Percentiles rank a stretch among this genome's conserved stretches.
phyloP scores from a whole-genome alignment of 2,329 filamentous ascomycete genomes.

The Clonostachys rosea region DNA sequence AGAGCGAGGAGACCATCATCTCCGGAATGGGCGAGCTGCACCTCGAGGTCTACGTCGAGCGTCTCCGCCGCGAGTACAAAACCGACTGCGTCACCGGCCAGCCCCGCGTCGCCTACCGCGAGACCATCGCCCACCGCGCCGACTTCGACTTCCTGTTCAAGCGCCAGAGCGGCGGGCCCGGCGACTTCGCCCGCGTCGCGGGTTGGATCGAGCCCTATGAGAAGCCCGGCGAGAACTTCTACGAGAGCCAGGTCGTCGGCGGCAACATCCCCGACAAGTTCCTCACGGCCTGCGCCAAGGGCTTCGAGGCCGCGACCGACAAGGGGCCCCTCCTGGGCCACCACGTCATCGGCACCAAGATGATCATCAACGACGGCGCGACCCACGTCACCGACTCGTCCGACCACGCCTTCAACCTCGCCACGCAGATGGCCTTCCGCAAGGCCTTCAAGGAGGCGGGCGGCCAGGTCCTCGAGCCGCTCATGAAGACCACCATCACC shows the following conservation, averaged over 20 bases:
- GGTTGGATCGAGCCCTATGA: constrained; percentile 88
- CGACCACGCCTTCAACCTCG: constrained; percentile 91
- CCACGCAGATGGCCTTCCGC: constrained; percentile 93
- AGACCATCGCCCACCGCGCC: constrained; percentile 77
- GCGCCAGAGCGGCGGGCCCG: constrained; percentile 92
- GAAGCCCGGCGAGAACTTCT: constrained; percentile 68
- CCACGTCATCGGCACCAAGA: constrained; percentile 80
- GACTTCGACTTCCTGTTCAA: constrained; percentile 91
- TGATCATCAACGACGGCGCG: constrained; percentile 94
- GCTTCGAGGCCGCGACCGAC: constrained; percentile 76
- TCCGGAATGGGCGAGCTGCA: constrained; percentile 98
- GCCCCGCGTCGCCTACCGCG: constrained; percentile 93
- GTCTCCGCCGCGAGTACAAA: constrained; percentile 93
- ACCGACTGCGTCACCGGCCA: constrained; percentile 95
- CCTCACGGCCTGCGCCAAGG: constrained; percentile 90
- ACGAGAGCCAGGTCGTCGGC: constrained; percentile 83
- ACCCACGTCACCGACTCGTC: constrained; percentile 98
- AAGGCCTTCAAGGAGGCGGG: constrained; percentile 82
- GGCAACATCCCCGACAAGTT: constrained; percentile 95
- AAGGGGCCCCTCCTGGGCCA: constrained; percentile 92
- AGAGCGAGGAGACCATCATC: constrained; percentile 96
- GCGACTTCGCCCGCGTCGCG: constrained; percentile 89
- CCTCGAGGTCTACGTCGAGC: constrained; percentile 95
- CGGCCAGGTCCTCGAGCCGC: constrained; percentile 83
- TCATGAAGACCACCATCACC: constrained; percentile 98